These are phyloP conservation scores for Puccinia brachypodii DNA, from an alignment of 1,284 basidiomycete genomes.

Conservation along the genomic window DNA sequence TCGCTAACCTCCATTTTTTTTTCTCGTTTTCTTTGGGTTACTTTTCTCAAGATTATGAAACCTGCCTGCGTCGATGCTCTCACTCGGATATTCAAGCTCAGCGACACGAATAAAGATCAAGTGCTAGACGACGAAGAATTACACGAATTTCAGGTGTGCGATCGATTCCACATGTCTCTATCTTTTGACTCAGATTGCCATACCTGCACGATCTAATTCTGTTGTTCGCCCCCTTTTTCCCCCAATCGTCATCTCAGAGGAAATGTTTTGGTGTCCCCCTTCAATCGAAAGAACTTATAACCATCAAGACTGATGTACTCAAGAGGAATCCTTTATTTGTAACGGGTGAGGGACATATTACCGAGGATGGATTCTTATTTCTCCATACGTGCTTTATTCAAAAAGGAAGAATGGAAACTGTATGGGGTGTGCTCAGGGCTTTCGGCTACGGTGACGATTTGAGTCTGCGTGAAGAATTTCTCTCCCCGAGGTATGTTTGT, in stretches of 20 bases:
- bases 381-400: slow-evolving; percentile 97
- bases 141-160: slow-evolving; percentile 87
- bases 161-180: slow-evolving; percentile 28
- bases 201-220: slow-evolving; percentile 42
- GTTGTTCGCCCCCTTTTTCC: slow-evolving; percentile 28
- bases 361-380: slow-evolving; percentile 89
- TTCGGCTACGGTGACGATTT: slow-evolving; percentile 97
- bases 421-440: slow-evolving; percentile 91
- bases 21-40: background rate
- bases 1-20: background rate
- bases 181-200: slow-evolving; percentile 17
- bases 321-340: slow-evolving; percentile 65
- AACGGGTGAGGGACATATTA: slow-evolving; percentile 67
- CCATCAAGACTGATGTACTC: slow-evolving; percentile 67
- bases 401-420: slow-evolving; percentile 91
- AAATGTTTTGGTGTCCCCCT: slow-evolving; percentile 94
- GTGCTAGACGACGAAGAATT: slow-evolving; percentile 84
- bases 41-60: slow-evolving; percentile 71
- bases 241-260: slow-evolving; percentile 61
- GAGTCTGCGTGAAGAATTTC: slow-evolving; percentile 79
- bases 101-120: slow-evolving; percentile 91
- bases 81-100: slow-evolving; percentile 90
- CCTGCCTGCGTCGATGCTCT: slow-evolving; percentile 86
- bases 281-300: slow-evolving; percentile 84
- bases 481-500: slow-evolving; percentile 72